Conservation (phyloP, 1,284 basidiomycete genomes). For the Apiotrichum porosum region DNA sequence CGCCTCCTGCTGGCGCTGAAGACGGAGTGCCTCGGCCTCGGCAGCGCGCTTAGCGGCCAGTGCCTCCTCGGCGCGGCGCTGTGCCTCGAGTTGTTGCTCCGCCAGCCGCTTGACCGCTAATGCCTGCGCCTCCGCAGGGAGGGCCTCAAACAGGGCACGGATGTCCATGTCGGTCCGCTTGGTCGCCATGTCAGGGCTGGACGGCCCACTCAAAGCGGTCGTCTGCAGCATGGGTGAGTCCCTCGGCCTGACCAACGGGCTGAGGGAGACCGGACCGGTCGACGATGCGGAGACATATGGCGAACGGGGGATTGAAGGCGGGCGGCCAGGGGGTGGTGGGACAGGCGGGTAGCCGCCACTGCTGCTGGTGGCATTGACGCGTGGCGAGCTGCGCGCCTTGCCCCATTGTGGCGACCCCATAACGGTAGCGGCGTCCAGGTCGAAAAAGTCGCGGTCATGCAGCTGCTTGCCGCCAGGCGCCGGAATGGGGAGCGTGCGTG, state of each 20-base stretch:
- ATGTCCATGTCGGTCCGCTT: constrained; percentile 1
- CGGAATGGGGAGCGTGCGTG: background rate
- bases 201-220: no score
- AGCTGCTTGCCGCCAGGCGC: background rate
- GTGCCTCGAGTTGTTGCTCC: background rate
- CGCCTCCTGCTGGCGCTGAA: background rate
- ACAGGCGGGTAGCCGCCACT: background rate
- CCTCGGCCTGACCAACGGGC: no score
- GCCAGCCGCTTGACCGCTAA: constrained; percentile 6
- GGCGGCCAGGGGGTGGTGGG: background rate
- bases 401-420: background rate
- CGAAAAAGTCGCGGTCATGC: constrained; percentile 1
- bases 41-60: background rate
- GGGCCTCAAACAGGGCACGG: constrained; percentile 10
- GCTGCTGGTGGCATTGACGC: background rate
- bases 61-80: background rate
- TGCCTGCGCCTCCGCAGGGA: constrained; percentile 9
- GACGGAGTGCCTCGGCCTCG: no score
- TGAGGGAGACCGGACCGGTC: background rate
- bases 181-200: background rate
- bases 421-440: background rate
- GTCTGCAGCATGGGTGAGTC: no score
- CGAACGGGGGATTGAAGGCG: background rate
- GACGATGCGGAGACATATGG: background rate
- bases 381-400: background rate